phyloP scores from a whole-genome alignment of 2,329 filamentous ascomycete species.

The Pyricularia pennisetigena region DNA sequence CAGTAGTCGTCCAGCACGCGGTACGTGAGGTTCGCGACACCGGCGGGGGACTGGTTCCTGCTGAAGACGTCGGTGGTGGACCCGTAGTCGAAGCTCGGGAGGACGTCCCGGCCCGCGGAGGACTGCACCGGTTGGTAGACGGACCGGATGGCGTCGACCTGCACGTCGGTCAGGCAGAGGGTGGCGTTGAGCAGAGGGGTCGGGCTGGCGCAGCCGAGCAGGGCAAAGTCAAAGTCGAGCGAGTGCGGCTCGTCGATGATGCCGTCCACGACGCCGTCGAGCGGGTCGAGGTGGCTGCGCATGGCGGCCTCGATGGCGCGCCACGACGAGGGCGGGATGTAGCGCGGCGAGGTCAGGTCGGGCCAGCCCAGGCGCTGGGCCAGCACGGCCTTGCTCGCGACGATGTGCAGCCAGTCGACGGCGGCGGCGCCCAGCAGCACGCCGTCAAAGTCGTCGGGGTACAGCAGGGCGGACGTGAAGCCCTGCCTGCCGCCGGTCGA shows the following conservation, averaged over 20 bases:
- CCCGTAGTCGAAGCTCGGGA: slow-evolving; percentile 38
- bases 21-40: slow-evolving; percentile 12
- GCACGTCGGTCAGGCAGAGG: slow-evolving; percentile 5
- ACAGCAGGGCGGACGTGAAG: slow-evolving; percentile 41
- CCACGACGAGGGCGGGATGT: slow-evolving; percentile 26
- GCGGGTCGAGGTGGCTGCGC: slow-evolving; percentile 6
- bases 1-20: slow-evolving; percentile 28
- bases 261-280: slow-evolving; percentile 8
- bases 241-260: slow-evolving; percentile 7
- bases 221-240: slow-evolving; percentile 3
- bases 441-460: slow-evolving; percentile 38
- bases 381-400: slow-evolving; percentile 32
- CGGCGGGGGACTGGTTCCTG: slow-evolving; percentile 22
- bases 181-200: slow-evolving; percentile 14
- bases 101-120: slow-evolving; percentile 33
- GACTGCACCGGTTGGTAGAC: slow-evolving; percentile 7
- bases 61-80: slow-evolving; percentile 27
- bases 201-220: slow-evolving; percentile 4
- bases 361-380: slow-evolving; percentile 21
- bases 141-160: slow-evolving; percentile 5
- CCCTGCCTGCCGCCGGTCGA: slow-evolving; percentile 51
- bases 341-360: slow-evolving; percentile 16
- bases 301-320: slow-evolving; percentile 11
- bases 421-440: slow-evolving; percentile 25
- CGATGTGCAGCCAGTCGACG: slow-evolving; percentile 21